These are phyloP conservation scores for Senna siamea DNA, from an alignment of 306 rosid species.

Conservation along the genomic window DNA sequence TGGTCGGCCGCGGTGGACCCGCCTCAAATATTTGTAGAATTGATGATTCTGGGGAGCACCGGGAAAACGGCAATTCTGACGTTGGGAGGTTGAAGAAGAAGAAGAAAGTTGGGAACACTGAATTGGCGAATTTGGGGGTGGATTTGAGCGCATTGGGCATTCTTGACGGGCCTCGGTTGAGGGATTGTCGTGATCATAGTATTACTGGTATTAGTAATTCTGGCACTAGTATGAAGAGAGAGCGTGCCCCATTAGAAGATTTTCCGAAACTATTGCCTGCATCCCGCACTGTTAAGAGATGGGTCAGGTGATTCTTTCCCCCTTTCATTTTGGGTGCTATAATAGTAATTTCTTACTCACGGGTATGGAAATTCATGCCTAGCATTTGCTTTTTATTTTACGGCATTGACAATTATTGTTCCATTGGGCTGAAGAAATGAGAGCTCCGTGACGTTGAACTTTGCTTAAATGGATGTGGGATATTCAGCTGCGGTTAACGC, in stretches of 20 bases:
- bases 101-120: slow-evolving; percentile 60
- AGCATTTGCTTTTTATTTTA: background rate
- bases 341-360: background rate
- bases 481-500: background rate
- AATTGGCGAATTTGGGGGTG: slow-evolving; percentile 74
- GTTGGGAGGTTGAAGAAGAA: slow-evolving; percentile 42
- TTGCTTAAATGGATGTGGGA: background rate
- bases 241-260: slow-evolving; percentile 50
- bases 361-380: background rate
- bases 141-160: slow-evolving; percentile 55
- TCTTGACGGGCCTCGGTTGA: slow-evolving; percentile 68
- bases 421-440: slow-evolving; percentile 9
- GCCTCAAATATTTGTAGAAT: background rate
- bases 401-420: slow-evolving; percentile 1
- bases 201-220: slow-evolving; percentile 12
- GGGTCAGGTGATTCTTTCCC: slow-evolving; percentile 64
- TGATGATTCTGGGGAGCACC: slow-evolving; percentile 4
- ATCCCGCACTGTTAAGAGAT: slow-evolving; percentile 64
- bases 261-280: slow-evolving; percentile 48
- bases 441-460: background rate
- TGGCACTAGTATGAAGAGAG: slow-evolving; percentile 42
- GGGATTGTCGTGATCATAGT: slow-evolving; percentile 66
- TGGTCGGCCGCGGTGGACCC: slow-evolving; percentile 34
- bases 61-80: slow-evolving; percentile 5
- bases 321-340: background rate